Base-by-base conservation (phyloP, 1,139 yeast species). In the Yamadazyma sp. region DNA sequence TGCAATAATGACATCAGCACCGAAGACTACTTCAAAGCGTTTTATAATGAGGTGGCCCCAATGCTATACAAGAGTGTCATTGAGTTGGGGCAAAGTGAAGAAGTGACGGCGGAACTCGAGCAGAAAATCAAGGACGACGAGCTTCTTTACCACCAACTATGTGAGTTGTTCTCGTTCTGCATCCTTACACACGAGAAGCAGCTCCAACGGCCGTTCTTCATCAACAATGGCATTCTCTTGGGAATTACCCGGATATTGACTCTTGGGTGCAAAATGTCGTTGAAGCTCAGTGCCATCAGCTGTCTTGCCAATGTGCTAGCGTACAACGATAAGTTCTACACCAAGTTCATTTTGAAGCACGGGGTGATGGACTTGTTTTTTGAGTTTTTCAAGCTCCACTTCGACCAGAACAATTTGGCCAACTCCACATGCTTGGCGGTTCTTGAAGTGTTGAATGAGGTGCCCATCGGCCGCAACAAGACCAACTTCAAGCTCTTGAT, bases 401-500 rank as follows among this genome's bases (percentile, higher is more conserved):
- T 74, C 15, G 62, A 70, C 28, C 62, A 64, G 32, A 80, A 84
- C 53, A 85, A 82, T 52, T 64, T 90, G 43, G 74, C 86, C 2
- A 86, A 80, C 52, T 87, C 96, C 0, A 74, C 94, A 3, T 77
- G 94, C 47, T 67, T 89, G 38, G 92, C 86, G 51, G 67, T 90
- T 29, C 63, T 88, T 37, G 84, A 80, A 47, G 59, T 73, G 3
- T 59, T 86, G 2, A 61, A 61, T 40, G 66, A 63, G 26, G 39
- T 51, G 5, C 50, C 50, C 15, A 42, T 53, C 15, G 48, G 54
- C 14, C 56, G 52, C 9, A 60, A 64, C 32, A 58, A 65, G 29
- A 50, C 56, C 20, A 76, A 76, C 46, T 78, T 65, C 54, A 67
- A 67, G 39, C 43, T 67, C 9, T 50, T 85, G 39, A 77, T 78